These are phyloP conservation scores for Boletus sensibilis DNA, from an alignment of 768 basidiomycete genomes.

Conservation along the genomic window DNA sequence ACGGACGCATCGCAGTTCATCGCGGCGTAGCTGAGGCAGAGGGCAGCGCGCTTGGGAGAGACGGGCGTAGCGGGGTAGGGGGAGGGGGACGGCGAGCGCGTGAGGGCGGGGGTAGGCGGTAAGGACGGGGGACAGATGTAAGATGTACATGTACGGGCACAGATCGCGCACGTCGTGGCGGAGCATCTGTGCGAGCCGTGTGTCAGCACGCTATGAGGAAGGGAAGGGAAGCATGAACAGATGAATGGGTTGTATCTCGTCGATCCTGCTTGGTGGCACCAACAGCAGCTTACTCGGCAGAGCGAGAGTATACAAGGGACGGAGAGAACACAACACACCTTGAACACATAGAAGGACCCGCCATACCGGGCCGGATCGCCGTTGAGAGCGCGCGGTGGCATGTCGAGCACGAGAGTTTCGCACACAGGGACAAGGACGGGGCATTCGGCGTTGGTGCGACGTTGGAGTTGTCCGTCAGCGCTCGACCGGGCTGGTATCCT, in stretches of 20 bases:
- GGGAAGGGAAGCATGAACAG: not conserved
- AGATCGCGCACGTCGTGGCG: slow-evolving; percentile 35
- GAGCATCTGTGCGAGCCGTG: slow-evolving; percentile 27
- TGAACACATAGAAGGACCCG: slow-evolving; percentile 16
- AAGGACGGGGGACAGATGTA: slow-evolving; percentile 31
- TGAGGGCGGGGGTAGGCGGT: slow-evolving; percentile 39
- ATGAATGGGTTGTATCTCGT: not conserved
- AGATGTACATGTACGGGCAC: slow-evolving; percentile 38
- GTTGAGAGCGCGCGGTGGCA: slow-evolving; percentile 30
- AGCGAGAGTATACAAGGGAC: not conserved
- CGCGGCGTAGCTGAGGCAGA: slow-evolving; percentile 21
- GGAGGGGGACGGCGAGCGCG: slow-evolving; percentile 32
- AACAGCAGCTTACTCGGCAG: not conserved
- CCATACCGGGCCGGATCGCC: slow-evolving; percentile 16
- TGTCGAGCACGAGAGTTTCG: slow-evolving; percentile 29
- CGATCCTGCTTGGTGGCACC: not conserved
- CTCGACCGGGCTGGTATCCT: slow-evolving; percentile 14
- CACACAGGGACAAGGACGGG: not conserved
- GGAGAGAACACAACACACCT: slow-evolving; percentile 14
- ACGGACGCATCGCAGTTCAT: slow-evolving; percentile 22
- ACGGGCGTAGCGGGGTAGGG: slow-evolving; percentile 10
- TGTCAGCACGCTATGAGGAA: slow-evolving; percentile 5
- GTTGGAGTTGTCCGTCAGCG: slow-evolving; percentile 23
- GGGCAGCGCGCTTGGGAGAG: slow-evolving; percentile 30
- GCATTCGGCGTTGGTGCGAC: not conserved